Conservation (phyloP, 164 flowering plant species). For the Magnolia sinica region DNA sequence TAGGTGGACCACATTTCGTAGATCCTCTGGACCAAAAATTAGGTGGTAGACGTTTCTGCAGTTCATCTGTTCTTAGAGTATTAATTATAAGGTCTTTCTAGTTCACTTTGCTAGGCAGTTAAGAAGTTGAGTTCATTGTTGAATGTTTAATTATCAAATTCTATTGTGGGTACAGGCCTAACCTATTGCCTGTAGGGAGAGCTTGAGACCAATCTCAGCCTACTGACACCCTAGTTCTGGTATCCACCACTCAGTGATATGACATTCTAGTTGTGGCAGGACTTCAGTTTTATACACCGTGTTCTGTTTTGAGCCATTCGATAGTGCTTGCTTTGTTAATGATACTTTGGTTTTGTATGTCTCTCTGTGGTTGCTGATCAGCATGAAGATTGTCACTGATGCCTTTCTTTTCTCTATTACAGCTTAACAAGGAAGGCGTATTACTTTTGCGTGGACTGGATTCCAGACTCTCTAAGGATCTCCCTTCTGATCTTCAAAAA, state of each 20-base stretch:
- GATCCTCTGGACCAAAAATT: no score
- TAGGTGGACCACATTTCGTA: no score
- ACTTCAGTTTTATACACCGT: neutral
- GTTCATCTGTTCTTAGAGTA: no score
- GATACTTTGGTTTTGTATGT: neutral
- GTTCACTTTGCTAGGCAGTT: no score
- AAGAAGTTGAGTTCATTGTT: no score
- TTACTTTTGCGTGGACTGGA: slow-evolving; percentile 86
- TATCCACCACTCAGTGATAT: neutral
- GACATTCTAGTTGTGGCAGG: neutral
- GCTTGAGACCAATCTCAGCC: no score
- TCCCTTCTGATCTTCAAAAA: slow-evolving; percentile 92
- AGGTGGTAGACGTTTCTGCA: no score
- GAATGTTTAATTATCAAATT: no score
- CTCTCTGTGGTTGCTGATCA: neutral
- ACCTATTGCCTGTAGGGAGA: no score
- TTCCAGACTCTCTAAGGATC: slow-evolving; percentile 92
- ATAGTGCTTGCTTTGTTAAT: neutral
- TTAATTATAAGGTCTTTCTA: no score
- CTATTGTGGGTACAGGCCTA: no score
- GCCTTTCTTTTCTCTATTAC: slow-evolving; percentile 26
- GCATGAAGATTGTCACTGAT: neutral
- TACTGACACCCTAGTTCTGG: neutral
- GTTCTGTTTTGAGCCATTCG: neutral
- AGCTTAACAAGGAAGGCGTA: slow-evolving; percentile 86